Base-by-base conservation (phyloP, 169 alveolate species). In the Cryptosporidium sp. region DNA sequence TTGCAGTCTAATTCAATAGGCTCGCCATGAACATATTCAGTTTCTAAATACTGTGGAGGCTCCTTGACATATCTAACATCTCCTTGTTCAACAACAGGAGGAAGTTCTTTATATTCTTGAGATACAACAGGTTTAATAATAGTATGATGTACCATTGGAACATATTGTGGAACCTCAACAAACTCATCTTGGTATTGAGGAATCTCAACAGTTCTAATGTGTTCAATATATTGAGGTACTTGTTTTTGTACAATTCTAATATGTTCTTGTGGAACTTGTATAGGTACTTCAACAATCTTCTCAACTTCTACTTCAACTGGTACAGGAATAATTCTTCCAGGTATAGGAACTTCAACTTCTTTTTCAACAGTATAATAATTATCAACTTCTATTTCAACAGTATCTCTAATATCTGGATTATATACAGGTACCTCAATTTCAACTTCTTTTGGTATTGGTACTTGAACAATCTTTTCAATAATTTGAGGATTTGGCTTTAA, bases 51-150 rank as follows among this genome's bases (percentile, higher is more conserved):
- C 33, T 80, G 87, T 8, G 87, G 87, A 14, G 87, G 87, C 23
- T 80, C 87, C 48, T 80, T 80, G 16, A 80, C 37, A 39, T 80
- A 80, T 45, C 87, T 56, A 18, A 51, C 68, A 44, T 65, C 75
- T 6, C 87, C 87, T 48, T 62, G 87, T 10, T 80, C 87, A 10
- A 80, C 87, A 61, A 80, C 87, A 14, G 87, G 87, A n/a, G 87
- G 87, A 26, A 80, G 87, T 18, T 80, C 87, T 31, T 80, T 80
- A 69, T 62, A 80, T 53, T 80, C 87, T 44, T 80, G 87, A 21
- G 87, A 80, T 9, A 80, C 87, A 16, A 80, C 75, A 9, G 87
- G 87, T 35, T 80, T 80, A 31, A 80, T 80, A 21, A 80, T 80
- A 10, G 87, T 80, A 23, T 80, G 87, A 62, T 65, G 73, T 61